Conservation (phyloP, 768 basidiomycete genomes). For the Boletus edulis region DNA sequence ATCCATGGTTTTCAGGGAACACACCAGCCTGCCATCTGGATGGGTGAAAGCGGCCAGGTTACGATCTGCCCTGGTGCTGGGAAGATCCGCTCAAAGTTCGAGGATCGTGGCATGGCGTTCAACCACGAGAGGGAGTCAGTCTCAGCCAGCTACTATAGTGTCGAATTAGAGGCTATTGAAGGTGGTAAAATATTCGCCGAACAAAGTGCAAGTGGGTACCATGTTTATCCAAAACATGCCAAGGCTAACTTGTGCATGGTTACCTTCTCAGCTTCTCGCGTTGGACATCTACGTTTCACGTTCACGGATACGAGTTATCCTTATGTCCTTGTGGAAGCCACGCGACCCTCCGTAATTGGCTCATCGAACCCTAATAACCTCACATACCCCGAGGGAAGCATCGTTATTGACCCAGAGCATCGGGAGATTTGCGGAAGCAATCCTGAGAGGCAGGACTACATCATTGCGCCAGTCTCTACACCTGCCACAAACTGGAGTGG, state of each 20-base stretch:
- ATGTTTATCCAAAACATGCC: not conserved
- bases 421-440: constrained; percentile 62
- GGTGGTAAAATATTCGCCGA: constrained; percentile 55
- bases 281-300: constrained; percentile 71
- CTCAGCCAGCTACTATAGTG: constrained; percentile 48
- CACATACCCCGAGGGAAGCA: constrained; percentile 53
- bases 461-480: constrained; percentile 57
- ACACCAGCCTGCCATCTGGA: constrained; percentile 86
- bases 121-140: constrained; percentile 52
- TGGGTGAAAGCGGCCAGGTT: constrained; percentile 84
- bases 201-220: constrained; percentile 57
- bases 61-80: constrained; percentile 61
- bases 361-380: constrained; percentile 44
- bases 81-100: constrained; percentile 50
- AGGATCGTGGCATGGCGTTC: constrained; percentile 55
- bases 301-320: constrained; percentile 48
- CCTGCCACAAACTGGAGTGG: constrained; percentile 37
- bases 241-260: constrained; percentile 1
- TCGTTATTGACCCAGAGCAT: constrained; percentile 41
- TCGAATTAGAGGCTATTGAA: constrained; percentile 49
- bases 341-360: constrained; percentile 60
- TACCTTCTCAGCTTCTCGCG: constrained; percentile 56
- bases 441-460: constrained; percentile 67
- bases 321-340: constrained; percentile 66
- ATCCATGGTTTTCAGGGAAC: constrained; percentile 80